Evolutionary conservation across 2,329 filamentous ascomycete species (phyloP).

Genomic region (Botrytis porri): DNA sequence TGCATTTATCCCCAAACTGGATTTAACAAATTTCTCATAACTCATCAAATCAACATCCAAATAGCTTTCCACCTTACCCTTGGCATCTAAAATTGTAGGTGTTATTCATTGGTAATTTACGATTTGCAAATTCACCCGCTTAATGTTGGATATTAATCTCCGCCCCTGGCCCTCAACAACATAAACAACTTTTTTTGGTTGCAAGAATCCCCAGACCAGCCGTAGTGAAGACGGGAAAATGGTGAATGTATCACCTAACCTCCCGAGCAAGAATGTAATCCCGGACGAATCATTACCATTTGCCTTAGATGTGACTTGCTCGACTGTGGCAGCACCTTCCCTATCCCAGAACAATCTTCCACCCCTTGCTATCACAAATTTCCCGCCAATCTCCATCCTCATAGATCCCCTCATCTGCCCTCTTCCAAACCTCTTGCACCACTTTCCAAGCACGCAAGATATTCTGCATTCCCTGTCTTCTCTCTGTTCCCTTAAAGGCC

Average conservation of each 20-base stretch:
- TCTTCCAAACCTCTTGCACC: constrained; percentile 58
- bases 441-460: constrained; percentile 60
- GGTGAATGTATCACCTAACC: not conserved
- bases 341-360: constrained; percentile 56
- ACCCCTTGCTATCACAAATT: constrained; percentile 56
- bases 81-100: not conserved
- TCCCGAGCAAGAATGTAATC: not conserved
- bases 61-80: too few relatives aligned
- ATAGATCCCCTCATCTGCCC: constrained; percentile 42
- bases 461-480: constrained; percentile 62
- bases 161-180: too few relatives aligned
- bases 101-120: not conserved
- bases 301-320: not conserved
- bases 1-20: not conserved
- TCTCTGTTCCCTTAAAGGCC: constrained; percentile 52
- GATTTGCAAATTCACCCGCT: not conserved
- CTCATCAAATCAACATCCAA: not conserved
- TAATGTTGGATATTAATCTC: not conserved
- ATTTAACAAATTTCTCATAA: not conserved
- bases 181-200: not conserved
- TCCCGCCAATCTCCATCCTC: constrained; percentile 45
- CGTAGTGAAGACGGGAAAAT: not conserved
- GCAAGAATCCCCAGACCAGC: not conserved
- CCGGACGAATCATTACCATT: not conserved
- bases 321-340: not conserved